Evolutionary conservation across 2,329 filamentous ascomycete genomes (phyloP).

Genomic region (Apiospora kogelbergensis): DNA sequence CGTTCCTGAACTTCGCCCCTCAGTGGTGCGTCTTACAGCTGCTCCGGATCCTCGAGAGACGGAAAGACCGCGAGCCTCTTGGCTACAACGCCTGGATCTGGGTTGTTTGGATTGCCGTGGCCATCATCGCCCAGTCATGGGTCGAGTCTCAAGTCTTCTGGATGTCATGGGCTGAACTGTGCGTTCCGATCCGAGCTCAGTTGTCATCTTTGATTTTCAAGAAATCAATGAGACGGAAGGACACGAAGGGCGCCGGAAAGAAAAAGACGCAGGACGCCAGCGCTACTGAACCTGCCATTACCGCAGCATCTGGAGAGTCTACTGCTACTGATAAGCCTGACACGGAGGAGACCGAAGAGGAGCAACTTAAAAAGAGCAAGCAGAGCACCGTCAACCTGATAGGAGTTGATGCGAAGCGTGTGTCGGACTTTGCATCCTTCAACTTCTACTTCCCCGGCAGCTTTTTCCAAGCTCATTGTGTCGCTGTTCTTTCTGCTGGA

Average conservation of each 20-base stretch:
- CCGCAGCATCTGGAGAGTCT: conserved; percentile 27
- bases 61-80: conserved; percentile 43
- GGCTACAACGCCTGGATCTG: conserved; percentile 63
- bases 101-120: conserved; percentile 62
- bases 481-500: conserved; percentile 66
- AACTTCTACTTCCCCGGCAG: conserved; percentile 66
- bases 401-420: conserved; percentile 70
- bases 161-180: conserved; percentile 62
- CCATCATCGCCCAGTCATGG: conserved; percentile 58
- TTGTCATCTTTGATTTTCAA: conserved; percentile 72
- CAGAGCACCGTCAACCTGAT: conserved; percentile 78
- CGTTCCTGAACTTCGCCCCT: conserved; percentile 65
- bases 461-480: conserved; percentile 60
- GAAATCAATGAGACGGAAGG: conserved; percentile 75
- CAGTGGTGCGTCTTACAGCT: conserved; percentile 69
- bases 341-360: conserved; percentile 35
- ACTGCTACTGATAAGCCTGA: conserved; percentile 32
- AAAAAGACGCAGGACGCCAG: conserved; percentile 37
- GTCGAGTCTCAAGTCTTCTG: conserved; percentile 67
- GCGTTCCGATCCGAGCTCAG: conserved; percentile 67
- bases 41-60: conserved; percentile 61
- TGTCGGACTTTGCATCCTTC: conserved; percentile 67
- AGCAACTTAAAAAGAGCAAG: conserved; percentile 49
- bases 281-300: conserved; percentile 27
- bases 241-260: conserved; percentile 65